Conservation (phyloP, 2,329 filamentous ascomycete genomes). For the Claviceps lovelessii region DNA sequence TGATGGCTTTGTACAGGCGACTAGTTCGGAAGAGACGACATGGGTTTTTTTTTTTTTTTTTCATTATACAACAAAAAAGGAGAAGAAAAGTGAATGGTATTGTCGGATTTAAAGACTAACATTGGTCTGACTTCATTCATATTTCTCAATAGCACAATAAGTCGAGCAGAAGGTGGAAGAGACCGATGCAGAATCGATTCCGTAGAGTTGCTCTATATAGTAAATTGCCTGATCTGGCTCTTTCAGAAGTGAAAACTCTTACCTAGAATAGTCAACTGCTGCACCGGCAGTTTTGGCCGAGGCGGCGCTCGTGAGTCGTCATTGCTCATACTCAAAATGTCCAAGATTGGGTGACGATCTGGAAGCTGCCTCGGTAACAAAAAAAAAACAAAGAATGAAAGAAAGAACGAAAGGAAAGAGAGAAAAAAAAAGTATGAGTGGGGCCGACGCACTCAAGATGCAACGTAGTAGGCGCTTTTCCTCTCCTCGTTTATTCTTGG, state of each 20-base stretch:
- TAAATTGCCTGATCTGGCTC: not conserved
- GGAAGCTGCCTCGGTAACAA: not conserved
- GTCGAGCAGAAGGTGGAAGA: not conserved
- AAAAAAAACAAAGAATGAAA: not conserved
- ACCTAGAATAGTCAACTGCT: conserved; percentile 70
- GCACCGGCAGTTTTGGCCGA: conserved; percentile 51
- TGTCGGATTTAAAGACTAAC: not conserved
- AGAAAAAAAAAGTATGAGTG: not conserved
- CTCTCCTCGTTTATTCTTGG: not conserved
- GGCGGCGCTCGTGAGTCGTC: conserved; percentile 8
- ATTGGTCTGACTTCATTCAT: not conserved
- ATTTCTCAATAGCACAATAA: not conserved
- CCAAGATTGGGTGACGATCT: not conserved
- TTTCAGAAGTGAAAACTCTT: conserved; percentile 18
- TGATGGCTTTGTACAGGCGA: not conserved
- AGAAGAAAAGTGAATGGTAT: not conserved
- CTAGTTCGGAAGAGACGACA: not conserved
- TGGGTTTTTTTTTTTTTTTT: not conserved
- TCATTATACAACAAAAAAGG: not conserved
- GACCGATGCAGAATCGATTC: not conserved
- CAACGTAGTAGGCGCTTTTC: not conserved
- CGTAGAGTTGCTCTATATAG: not conserved
- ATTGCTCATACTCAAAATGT: conserved; percentile 2
- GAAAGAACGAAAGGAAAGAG: too few species aligned
- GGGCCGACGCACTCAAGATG: not conserved